Base-by-base conservation (phyloP, 2,329 filamentous ascomycete genomes). In the Tolypocladium amazonense region DNA sequence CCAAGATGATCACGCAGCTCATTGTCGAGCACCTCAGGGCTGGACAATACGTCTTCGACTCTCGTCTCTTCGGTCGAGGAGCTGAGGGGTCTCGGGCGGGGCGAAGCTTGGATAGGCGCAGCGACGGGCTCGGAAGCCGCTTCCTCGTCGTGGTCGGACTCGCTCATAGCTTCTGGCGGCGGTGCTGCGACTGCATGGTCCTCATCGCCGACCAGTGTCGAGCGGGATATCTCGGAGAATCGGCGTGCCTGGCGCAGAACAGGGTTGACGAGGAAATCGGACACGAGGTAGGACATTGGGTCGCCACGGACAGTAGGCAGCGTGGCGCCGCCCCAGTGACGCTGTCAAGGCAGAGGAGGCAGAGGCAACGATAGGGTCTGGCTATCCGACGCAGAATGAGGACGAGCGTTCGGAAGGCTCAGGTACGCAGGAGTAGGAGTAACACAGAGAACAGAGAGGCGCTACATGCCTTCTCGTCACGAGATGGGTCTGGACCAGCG, bases 221-320 rank as follows among this genome's bases (percentile, higher is more conserved):
- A 69, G 59, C 75, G 72, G 37, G 76, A 78, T 61, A 77, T 76
- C 66, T 78, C 76, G 56, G 85, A 87, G 68, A 88, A 82, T 63
- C 83, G 82, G 63, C 84, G 82, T 67, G 84, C 85, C 73, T 87
- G 84, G 70, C 84, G 82, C 65, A 87, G 73, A 67, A 87, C 83
- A 60, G 85, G 84, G 63, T 86, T 86, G 72, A 87, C 84, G 66
- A 87, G 75, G 70, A 86, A 86, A 62, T 86, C 82, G 68, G 83
- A 81, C 58, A 88, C 84, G 67, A 87, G 75, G 65, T 80, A 85
- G 71, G 81, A 79, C 85, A 88, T 88, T 68, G 66, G 65, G 62
- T 61, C 58, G 62, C 62, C 58, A 63, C 59, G 54, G 65, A 63
- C 62, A 56, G 58, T 60, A 56, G 41, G 39, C 56, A 38, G 47